These are phyloP conservation scores for Chaetoceros tenuissimus DNA, from an alignment of 108 stramenopile species.

Conservation along the genomic window DNA sequence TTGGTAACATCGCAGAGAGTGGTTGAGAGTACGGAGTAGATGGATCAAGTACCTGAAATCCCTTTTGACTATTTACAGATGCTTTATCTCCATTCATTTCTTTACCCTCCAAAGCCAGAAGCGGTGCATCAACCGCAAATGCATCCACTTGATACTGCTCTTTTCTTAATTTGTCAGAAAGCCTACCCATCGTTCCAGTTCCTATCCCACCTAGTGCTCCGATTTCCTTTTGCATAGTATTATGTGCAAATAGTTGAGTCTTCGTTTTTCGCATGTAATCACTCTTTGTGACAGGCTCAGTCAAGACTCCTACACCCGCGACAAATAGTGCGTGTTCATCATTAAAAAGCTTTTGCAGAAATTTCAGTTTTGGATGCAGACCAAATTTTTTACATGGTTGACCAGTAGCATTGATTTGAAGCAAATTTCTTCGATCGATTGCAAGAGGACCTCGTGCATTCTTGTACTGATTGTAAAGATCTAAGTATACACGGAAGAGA, in stretches of 20 bases:
- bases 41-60: not conserved
- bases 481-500: not conserved
- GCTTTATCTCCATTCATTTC: not conserved
- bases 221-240: constrained; percentile 26
- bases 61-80: not conserved
- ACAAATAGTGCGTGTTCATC: constrained; percentile 12
- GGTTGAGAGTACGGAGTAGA: not conserved
- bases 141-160: constrained; percentile 10
- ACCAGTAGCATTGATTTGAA: not conserved
- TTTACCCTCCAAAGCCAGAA: not conserved
- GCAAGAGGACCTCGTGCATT: constrained; percentile 3
- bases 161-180: constrained; percentile 14
- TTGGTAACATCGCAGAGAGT: not conserved
- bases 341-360: constrained; percentile 13
- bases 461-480: constrained; percentile 3
- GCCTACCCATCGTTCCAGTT: constrained; percentile 33
- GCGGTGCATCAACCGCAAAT: constrained; percentile 13
- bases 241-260: constrained; percentile 29
- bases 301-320: constrained; percentile 15
- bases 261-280: constrained; percentile 5
- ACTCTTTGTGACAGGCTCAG: constrained; percentile 10
- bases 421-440: not conserved
- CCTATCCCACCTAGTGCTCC: constrained; percentile 25
- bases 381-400: constrained; percentile 1
- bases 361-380: constrained; percentile 1